Base-by-base conservation (phyloP, 2,329 filamentous ascomycete genomes). In the Fusarium lyarnte region DNA sequence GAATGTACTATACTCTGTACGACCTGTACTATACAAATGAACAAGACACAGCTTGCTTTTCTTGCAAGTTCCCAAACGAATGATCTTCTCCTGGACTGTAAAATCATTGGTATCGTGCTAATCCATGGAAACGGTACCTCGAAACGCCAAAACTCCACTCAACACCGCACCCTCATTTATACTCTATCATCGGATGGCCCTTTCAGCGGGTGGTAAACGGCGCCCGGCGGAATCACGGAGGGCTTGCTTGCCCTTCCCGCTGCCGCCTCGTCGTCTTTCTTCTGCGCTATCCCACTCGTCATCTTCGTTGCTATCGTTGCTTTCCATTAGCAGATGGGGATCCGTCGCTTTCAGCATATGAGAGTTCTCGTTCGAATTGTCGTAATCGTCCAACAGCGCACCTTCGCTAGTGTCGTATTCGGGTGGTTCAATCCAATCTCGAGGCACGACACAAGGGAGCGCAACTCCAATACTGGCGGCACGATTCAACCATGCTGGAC, bases 391-490 rank as follows among this genome's bases (percentile, higher is more conserved):
- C 60, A 94, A 81, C 66, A 93, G 84, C 78, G 90, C 91, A 66
- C 92, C 92, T 68, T 94, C 92, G 38, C 89, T 90, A 21, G 88
- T 91, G 66, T 93, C 92, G 77, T 90, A 91, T 75, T 94, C 93
- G 4, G 93, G 93, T 54, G 93, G 91, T 49, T 91, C 89, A 70
- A 96, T 89, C 93, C 93, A 96, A 78, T 95, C 93, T 68, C 88
- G 87, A 17, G 94, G 94, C 51, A 97, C 93, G 25, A 97, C 88
- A 79, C 94, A 97, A 19, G 94, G 94, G 39, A 97, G 81, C 17
- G 92, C 92, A 57, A 95, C 88, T 42, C 94, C 94, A 70, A 97
- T 93, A 74, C 89, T 92, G n/a, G 94, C 94, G 3, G 94, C 94
- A 61, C 94, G 89, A 78, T 97, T 97, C 59, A 97, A 84, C 92